phyloP scores from a whole-genome alignment of 2,329 filamentous ascomycete genomes.

The Aspergillus eucalypticola region DNA sequence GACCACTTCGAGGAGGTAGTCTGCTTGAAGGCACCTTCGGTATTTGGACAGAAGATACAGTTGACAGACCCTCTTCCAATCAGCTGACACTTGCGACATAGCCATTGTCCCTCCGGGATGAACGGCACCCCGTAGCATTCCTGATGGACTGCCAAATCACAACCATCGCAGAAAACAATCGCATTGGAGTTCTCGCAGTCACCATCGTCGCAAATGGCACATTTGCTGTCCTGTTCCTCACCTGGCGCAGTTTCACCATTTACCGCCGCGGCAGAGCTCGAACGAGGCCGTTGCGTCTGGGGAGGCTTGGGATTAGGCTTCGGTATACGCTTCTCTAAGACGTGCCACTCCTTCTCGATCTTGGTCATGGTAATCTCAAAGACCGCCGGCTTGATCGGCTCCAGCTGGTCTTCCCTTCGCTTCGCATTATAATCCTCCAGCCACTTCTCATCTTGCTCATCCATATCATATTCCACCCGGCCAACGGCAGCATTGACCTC shows the following conservation, averaged over 20 bases:
- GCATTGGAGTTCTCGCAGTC: slow-evolving; percentile 99
- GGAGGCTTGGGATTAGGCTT: slow-evolving; percentile 96
- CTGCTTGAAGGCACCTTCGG: slow-evolving; percentile 96
- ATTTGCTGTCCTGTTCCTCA: slow-evolving; percentile 96
- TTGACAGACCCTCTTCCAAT: slow-evolving; percentile 90
- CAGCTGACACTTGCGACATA: slow-evolving; percentile 93
- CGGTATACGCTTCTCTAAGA: slow-evolving; percentile 91
- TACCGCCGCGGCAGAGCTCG: slow-evolving; percentile 90
- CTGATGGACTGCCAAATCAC: slow-evolving; percentile 95
- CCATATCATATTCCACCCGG: slow-evolving; percentile 98
- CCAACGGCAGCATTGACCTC: slow-evolving; percentile 64
- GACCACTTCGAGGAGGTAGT: slow-evolving; percentile 96
- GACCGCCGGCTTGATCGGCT: slow-evolving; percentile 84
- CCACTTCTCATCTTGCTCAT: slow-evolving; percentile 98
- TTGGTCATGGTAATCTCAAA: slow-evolving; percentile 99
- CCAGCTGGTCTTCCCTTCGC: slow-evolving; percentile 71
- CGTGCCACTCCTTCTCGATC: slow-evolving; percentile 98
- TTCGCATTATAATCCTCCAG: slow-evolving; percentile 78
- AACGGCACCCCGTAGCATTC: slow-evolving; percentile 99
- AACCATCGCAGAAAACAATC: slow-evolving; percentile 98
- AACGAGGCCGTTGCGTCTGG: slow-evolving; percentile 88
- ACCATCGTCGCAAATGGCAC: slow-evolving; percentile 97
- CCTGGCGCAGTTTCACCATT: slow-evolving; percentile 85
- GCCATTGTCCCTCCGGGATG: slow-evolving; percentile 97
- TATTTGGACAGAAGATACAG: slow-evolving; percentile 98